Evolutionary conservation across 73 alveolate genomes (phyloP).

Genomic region (Tetrahymena borealis): DNA sequence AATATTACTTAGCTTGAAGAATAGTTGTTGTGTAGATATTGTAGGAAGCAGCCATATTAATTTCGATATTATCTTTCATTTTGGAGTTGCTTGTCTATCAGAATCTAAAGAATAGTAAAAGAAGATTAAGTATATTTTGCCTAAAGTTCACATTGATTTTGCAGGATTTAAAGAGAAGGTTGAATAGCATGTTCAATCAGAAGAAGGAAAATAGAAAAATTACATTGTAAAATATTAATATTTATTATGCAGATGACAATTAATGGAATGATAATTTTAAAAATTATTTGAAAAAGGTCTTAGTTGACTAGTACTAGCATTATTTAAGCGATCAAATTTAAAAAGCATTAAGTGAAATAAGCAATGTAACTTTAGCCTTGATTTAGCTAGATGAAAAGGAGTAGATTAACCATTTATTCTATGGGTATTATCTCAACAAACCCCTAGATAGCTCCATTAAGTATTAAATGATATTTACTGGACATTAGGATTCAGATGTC

Average conservation of each 20-base stretch:
- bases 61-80: slow-evolving; percentile 27
- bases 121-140: background rate
- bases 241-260: too few relatives aligned
- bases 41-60: slow-evolving; percentile 22
- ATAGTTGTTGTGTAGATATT: slow-evolving; percentile 27
- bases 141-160: background rate
- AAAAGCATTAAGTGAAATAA: background rate
- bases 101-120: background rate
- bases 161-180: background rate
- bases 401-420: background rate
- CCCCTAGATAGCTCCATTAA: background rate
- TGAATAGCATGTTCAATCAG: background rate
- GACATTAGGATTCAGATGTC: slow-evolving; percentile 4
- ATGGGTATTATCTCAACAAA: background rate
- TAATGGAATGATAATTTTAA: background rate
- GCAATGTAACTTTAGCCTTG: background rate
- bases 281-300: background rate
- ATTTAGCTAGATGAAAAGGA: background rate
- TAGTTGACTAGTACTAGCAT: background rate
- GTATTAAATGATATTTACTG: background rate
- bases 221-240: background rate
- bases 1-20: background rate
- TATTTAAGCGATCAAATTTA: background rate
- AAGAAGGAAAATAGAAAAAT: background rate
- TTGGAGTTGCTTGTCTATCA: slow-evolving; percentile 33